Percentiles rank a stretch among this genome's conserved stretches.
Conservation (phyloP, 2,329 filamentous ascomycete species). For the Verticillium longisporum region DNA sequence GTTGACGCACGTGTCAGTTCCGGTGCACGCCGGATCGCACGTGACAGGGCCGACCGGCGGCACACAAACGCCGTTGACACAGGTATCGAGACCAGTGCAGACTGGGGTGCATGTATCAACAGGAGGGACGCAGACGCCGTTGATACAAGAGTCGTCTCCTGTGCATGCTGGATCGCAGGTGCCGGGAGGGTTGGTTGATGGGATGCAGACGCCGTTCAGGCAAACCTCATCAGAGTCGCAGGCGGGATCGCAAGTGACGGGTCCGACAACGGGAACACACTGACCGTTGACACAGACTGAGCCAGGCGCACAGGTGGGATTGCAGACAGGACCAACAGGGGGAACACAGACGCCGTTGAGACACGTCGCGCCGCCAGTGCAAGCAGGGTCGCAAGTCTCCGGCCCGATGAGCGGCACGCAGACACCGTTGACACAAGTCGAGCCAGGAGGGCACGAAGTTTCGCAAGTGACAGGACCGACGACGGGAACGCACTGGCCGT, state of each 20-base stretch:
- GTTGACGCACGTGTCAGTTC: neutral
- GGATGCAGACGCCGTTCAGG: neutral
- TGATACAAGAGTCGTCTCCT: neutral
- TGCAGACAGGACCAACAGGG: neutral
- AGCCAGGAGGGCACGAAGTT: neutral
- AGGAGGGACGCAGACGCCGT: neutral
- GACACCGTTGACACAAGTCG: neutral
- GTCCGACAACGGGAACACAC: neutral
- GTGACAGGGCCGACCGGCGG: neutral
- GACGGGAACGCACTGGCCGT: neutral
- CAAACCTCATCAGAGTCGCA: neutral
- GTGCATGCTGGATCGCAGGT: neutral
- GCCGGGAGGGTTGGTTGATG: neutral
- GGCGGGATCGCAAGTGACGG: neutral
- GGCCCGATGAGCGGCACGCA: neutral
- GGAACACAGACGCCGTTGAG: neutral
- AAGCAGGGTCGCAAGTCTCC: neutral
- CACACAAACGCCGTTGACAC: neutral
- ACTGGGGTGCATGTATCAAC: neutral
- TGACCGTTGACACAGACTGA: neutral
- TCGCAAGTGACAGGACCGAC: neutral
- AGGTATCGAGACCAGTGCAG: neutral
- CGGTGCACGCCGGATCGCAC: neutral
- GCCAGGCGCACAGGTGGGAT: neutral
- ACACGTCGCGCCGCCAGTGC: neutral